Evolutionary conservation across 1,284 basidiomycete species (phyloP), one percentile per base, ranked within the genome.

Genomic region (Leccinum fallax): DNA sequence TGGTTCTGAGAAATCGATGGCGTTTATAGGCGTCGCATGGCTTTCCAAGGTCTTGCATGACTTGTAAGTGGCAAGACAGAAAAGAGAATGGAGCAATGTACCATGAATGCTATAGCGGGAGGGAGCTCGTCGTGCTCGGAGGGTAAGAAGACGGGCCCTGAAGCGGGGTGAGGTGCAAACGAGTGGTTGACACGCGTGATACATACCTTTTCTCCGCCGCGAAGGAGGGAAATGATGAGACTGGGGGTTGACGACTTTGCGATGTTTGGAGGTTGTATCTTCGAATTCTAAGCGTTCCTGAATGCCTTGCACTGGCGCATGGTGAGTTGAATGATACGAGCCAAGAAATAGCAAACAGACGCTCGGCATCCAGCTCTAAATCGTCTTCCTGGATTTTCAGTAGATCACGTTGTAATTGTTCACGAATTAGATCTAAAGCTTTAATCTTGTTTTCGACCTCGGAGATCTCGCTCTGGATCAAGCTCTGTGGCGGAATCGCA

Each of bases 91-190:
- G 66, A 48, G 61, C 28, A 49, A 59, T 63, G 52, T 75, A 93
- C 93, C 95, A 99, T 98, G 79, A 99, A 99, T 5, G 97, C 97
- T 4, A 98, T 88, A 4, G 94, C 94, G 6, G 89, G 86, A 5
- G 97, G 97, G 60, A 99, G 81, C 61, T 98, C 95, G 70, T 97
- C 95, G 69, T 99, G 97, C 75, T 99, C 97, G 15, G 94, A 97
- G 2, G 97, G 97, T 62, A 99, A 77, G 81, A 99, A 99, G 8
- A 93, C 92, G 0, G 97, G 96, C 0, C 95, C 92, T 89, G 67
- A 40, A 67, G 54, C 9, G 61, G 46, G 43, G 62, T 65, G 68
- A 75, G 56, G 57, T 16, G 15, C 3, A 53, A 28, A n/a, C 3
- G 13, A 49, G 26, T 21, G 28, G 7, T 67, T 68, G 11, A 71